phyloP scores from a whole-genome alignment of 352 stramenopile species.

The Globisporangium camurandrum region DNA sequence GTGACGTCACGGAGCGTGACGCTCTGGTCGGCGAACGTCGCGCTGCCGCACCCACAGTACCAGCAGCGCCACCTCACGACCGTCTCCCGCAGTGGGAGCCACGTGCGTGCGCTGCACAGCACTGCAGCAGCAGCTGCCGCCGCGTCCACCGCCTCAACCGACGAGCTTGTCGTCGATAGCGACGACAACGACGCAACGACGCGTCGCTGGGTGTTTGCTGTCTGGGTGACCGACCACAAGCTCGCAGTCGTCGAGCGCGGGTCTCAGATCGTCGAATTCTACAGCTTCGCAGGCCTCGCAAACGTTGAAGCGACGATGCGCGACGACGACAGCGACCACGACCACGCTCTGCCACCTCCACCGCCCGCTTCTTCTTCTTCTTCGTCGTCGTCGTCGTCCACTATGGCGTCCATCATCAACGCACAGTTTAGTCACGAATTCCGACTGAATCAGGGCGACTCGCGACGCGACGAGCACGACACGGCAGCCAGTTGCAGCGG shows the following conservation, averaged over 20 bases:
- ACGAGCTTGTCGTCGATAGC: not conserved
- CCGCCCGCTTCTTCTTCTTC: no score
- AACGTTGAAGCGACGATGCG: constrained; percentile 8
- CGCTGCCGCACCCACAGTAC: constrained; percentile 17
- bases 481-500: constrained; percentile 35
- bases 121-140: not conserved
- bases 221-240: constrained; percentile 44
- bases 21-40: constrained; percentile 36
- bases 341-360: not conserved
- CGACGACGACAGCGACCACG: constrained; percentile 16
- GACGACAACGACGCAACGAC: constrained; percentile 8
- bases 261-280: constrained; percentile 58
- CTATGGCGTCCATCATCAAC: not conserved
- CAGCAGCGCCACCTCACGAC: constrained; percentile 27
- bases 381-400: not conserved
- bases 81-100: constrained; percentile 23
- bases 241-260: constrained; percentile 61
- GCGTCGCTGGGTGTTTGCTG: constrained; percentile 32
- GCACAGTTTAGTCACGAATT: constrained; percentile 44
- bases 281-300: constrained; percentile 47
- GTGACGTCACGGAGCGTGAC: constrained; percentile 33
- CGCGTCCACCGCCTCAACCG: not conserved
- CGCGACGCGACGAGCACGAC: constrained; percentile 35
- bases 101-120: constrained; percentile 9
- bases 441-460: constrained; percentile 47